Conservation (phyloP, 2,329 filamentous ascomycete species). For the Malbranchea zuffiana region DNA sequence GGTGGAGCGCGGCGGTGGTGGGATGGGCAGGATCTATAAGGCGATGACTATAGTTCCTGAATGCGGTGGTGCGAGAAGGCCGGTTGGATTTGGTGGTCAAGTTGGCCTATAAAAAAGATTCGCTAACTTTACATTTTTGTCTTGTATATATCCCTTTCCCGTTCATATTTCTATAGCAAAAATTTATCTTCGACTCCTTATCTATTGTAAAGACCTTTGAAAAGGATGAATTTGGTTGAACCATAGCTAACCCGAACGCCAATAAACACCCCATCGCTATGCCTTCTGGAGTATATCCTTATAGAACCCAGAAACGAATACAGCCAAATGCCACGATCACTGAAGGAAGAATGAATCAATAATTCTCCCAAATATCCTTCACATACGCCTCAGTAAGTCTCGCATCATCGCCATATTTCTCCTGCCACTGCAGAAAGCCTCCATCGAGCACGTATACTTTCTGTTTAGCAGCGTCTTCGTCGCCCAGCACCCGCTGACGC, state of each 20-base stretch:
- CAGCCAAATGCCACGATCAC: no score
- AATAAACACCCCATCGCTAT: no score
- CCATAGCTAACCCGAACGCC: no score
- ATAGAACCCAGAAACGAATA: no score
- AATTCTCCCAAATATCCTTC: slow-evolving; percentile 70
- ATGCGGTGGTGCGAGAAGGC: slow-evolving; percentile 59
- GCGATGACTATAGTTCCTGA: slow-evolving; percentile 82
- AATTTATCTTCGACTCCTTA: no score
- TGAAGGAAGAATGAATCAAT: slow-evolving; percentile 17
- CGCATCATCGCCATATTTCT: slow-evolving; percentile 63
- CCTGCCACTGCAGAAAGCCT: slow-evolving; percentile 85
- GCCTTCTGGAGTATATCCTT: no score
- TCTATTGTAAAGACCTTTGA: no score
- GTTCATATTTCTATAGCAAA: no score
- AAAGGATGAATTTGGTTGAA: no score
- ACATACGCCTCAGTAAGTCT: slow-evolving; percentile 72
- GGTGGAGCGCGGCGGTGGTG: slow-evolving; percentile 67
- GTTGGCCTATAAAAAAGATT: slow-evolving; percentile 19
- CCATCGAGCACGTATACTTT: slow-evolving; percentile 69
- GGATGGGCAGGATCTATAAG: slow-evolving; percentile 95
- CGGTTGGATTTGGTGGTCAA: slow-evolving; percentile 82
- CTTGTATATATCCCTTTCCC: no score
- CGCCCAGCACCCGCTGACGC: slow-evolving; percentile 43
- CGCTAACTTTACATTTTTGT: neutral
- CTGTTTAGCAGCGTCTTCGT: slow-evolving; percentile 43